phyloP scores from a whole-genome alignment of 2,329 filamentous ascomycete species.

The Proliferodiscus dingleyae region DNA sequence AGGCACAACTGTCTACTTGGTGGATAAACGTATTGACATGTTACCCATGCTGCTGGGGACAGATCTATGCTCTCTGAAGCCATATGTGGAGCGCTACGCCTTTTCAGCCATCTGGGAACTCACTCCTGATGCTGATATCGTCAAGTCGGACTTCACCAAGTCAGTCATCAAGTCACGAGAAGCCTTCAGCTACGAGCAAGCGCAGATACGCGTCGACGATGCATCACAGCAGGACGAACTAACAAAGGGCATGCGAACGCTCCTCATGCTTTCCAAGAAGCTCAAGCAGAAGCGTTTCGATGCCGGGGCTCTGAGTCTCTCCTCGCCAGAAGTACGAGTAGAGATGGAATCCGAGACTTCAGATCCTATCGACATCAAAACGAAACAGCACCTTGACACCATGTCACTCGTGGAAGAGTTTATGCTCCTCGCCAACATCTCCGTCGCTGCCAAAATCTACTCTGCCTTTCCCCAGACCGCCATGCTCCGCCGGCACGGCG shows the following conservation, averaged over 20 bases:
- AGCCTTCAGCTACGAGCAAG: conserved; percentile 96
- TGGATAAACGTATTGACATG: conserved; percentile 99
- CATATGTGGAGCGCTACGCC: conserved; percentile 90
- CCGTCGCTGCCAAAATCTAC: conserved; percentile 86
- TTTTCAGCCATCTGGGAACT: conserved; percentile 90
- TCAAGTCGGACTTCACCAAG: conserved; percentile 86
- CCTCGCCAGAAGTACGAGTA: conserved; percentile 95
- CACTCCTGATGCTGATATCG: conserved; percentile 75
- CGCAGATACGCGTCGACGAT: conserved; percentile 91
- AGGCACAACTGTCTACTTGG: conserved; percentile 93
- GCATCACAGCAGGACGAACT: conserved; percentile 80
- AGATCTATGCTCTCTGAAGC: conserved; percentile 92
- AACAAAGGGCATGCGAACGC: conserved; percentile 79
- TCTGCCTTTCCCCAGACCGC: conserved; percentile 92
- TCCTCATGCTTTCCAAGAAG: conserved; percentile 86
- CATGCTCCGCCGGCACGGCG: conserved; percentile 83
- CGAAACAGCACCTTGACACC: conserved; percentile 87
- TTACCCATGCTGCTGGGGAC: conserved; percentile 93
- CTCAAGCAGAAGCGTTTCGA: conserved; percentile 94
- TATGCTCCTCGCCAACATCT: conserved; percentile 97
- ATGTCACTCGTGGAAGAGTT: conserved; percentile 99
- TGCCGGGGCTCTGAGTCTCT: conserved; percentile 88
- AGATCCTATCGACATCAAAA: conserved; percentile 93
- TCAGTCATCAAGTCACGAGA: conserved; percentile 96
- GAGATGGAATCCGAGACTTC: conserved; percentile 94